Percentiles rank a stretch among this genome's conserved stretches.
Conservation (phyloP, 352 stramenopile genomes). For the Blastocystis sp. region DNA sequence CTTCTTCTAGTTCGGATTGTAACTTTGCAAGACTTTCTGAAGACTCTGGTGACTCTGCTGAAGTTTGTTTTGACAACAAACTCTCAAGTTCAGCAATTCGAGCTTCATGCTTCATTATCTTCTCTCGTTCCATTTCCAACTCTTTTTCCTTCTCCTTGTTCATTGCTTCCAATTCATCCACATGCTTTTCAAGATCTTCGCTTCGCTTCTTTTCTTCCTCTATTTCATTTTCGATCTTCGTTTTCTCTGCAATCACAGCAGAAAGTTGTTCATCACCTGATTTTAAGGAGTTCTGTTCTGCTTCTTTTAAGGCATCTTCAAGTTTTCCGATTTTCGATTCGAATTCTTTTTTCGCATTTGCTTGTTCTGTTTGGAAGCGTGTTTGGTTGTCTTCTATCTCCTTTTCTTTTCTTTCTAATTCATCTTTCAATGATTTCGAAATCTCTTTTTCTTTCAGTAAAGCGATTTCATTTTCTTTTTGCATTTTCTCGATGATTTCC, state of each 20-base stretch:
- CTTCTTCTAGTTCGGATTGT: neutral
- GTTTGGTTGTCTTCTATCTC: neutral
- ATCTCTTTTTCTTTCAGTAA: neutral
- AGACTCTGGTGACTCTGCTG: neutral
- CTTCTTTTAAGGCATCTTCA: neutral
- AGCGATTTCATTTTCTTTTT: neutral
- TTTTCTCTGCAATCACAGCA: neutral
- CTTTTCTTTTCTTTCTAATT: neutral
- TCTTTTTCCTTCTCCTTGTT: neutral
- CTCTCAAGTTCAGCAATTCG: neutral
- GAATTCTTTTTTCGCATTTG: neutral
- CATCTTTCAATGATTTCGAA: neutral
- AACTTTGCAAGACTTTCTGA: neutral
- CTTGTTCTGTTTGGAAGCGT: neutral
- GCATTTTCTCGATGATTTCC: neutral
- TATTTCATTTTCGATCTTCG: neutral
- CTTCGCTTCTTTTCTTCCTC: neutral
- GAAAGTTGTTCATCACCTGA: slow-evolving; percentile 10
- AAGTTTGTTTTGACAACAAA: neutral
- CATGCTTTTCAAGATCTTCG: neutral
- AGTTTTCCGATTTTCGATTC: neutral
- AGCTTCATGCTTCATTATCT: neutral
- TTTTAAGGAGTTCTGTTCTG: neutral
- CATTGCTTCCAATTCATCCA: neutral
- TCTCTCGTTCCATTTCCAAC: neutral